Conservation (phyloP, 2,329 filamentous ascomycete genomes). For the Phaeosphaeria sp. region DNA sequence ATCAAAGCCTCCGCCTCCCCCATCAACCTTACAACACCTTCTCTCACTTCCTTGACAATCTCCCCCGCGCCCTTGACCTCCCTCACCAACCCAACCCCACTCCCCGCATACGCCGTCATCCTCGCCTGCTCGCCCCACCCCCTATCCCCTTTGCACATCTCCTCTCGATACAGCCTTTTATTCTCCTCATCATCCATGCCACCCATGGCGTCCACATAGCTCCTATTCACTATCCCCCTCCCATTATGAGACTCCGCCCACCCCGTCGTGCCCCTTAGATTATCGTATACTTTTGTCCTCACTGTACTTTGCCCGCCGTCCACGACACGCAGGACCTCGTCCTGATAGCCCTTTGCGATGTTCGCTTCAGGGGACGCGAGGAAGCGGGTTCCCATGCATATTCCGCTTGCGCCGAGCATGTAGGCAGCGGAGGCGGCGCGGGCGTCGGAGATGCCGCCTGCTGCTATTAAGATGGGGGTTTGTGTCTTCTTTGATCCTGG, state of each 20-base stretch:
- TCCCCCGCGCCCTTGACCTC: slow-evolving; percentile 58
- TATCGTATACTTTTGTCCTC: slow-evolving; percentile 60
- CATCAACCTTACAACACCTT: slow-evolving; percentile 45
- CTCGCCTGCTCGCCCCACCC: slow-evolving; percentile 60
- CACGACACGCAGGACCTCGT: slow-evolving; percentile 53
- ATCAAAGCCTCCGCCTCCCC: slow-evolving; percentile 10
- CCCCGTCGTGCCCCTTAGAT: slow-evolving; percentile 61
- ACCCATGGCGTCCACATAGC: slow-evolving; percentile 50
- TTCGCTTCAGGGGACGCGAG: slow-evolving; percentile 60
- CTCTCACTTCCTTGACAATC: slow-evolving; percentile 59
- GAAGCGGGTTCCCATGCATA: slow-evolving; percentile 70
- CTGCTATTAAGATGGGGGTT: slow-evolving; percentile 57
- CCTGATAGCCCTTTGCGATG: slow-evolving; percentile 55
- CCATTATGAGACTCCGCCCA: slow-evolving; percentile 67
- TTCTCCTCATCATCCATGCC: slow-evolving; percentile 55
- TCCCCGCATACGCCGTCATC: slow-evolving; percentile 69
- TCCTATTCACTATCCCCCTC: slow-evolving; percentile 65
- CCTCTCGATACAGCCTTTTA: slow-evolving; percentile 55
- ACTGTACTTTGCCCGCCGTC: slow-evolving; percentile 62
- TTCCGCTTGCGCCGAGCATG: slow-evolving; percentile 60
- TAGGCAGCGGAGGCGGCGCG: slow-evolving; percentile 64
- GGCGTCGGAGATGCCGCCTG: slow-evolving; percentile 66
- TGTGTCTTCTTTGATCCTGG: slow-evolving; percentile 30
- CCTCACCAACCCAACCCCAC: slow-evolving; percentile 65
- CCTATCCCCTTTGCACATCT: slow-evolving; percentile 58